A percentile compares a stretch with the other conserved stretches of the same genome.
Evolutionary conservation across 768 basidiomycete species (phyloP).

Genomic region (Russula emetica): DNA sequence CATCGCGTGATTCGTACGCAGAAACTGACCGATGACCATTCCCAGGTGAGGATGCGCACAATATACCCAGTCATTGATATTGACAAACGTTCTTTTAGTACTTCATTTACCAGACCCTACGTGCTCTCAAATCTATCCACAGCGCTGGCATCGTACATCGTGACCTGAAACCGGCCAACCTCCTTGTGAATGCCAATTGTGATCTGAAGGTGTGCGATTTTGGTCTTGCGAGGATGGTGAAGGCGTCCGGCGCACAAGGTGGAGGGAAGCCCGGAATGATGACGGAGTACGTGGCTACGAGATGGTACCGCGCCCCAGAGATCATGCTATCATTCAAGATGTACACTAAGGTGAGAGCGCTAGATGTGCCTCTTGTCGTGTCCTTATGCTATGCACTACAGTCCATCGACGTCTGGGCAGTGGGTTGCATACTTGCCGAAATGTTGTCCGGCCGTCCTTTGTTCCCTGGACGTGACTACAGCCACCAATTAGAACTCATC

Average conservation of each 20-base stretch:
- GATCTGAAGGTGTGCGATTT: slow-evolving; percentile 90
- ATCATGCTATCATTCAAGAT: slow-evolving; percentile 94
- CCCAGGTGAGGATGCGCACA: slow-evolving; percentile 48
- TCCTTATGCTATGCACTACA: slow-evolving; percentile 25
- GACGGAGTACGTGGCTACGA: slow-evolving; percentile 86
- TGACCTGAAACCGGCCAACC: slow-evolving; percentile 82
- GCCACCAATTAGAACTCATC: slow-evolving; percentile 84
- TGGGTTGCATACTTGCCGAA: slow-evolving; percentile 76
- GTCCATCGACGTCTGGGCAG: slow-evolving; percentile 74
- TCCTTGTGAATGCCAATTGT: slow-evolving; percentile 85
- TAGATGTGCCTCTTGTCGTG: background rate
- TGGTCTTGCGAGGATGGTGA: slow-evolving; percentile 68
- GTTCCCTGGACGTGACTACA: slow-evolving; percentile 85
- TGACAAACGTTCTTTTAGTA: slow-evolving; percentile 45
- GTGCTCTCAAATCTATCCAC: slow-evolving; percentile 86
- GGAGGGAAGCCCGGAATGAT: slow-evolving; percentile 61
- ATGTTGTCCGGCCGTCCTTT: slow-evolving; percentile 75
- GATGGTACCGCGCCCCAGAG: slow-evolving; percentile 92
- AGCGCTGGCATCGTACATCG: slow-evolving; percentile 77
- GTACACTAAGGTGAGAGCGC: slow-evolving; percentile 58
- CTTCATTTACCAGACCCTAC: slow-evolving; percentile 79
- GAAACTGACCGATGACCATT: slow-evolving; percentile 85
- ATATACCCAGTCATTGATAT: background rate
- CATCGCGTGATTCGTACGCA: slow-evolving; percentile 91
- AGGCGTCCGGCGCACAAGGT: slow-evolving; percentile 46